Evolutionary conservation across 176 grass and related monocot genomes (phyloP), one percentile per base, ranked within the genome.

Genomic region (Carex littledalei): DNA sequence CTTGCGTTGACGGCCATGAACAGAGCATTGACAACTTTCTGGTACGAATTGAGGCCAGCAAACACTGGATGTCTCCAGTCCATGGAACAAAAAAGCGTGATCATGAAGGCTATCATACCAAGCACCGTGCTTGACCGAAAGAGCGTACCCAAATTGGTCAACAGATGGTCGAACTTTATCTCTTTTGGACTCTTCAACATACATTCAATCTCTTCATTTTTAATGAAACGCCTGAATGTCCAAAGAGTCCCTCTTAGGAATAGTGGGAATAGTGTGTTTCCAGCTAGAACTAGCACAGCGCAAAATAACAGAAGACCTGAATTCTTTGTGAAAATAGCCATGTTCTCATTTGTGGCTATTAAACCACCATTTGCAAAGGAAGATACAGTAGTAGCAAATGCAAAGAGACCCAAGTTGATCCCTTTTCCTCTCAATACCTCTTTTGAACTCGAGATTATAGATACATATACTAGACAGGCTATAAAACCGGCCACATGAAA

Each of bases 311-410:
- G 89, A 3, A 98, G 91, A 20, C 89, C 87, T 0, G 80, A 71
- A 84, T 98, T 87, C 3, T 78, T 54, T n/a, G 72, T 24, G 69
- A 97, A 94, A 45, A 90, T 89, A 3, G 86, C 88, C 86, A 98
- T 94, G 87, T 94, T 90, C 83, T 94, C 95, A 67, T 94, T 93
- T 14, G 84, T 94, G 1, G 92, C 89, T 31, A 93, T 67, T 29
- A 98, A 56, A 0, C 95, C 92, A 6, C 91, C 90, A 35, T 98
- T 98, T 29, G 92, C 91, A 59, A 98, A 93, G 49, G 89, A 98
- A 2, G 95, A 98, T 0, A 91, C 78, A 11, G 87, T 84, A 21
- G 77, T 24, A 0, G 85, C 83, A 62, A 86, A 57, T 7, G 89
- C 63, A 60, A 94, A 98, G 16, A 94, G 84, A 81, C 79, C 69